Evolutionary conservation across 441 rosid genomes (phyloP).

Genomic region (Eruca vesicaria): DNA sequence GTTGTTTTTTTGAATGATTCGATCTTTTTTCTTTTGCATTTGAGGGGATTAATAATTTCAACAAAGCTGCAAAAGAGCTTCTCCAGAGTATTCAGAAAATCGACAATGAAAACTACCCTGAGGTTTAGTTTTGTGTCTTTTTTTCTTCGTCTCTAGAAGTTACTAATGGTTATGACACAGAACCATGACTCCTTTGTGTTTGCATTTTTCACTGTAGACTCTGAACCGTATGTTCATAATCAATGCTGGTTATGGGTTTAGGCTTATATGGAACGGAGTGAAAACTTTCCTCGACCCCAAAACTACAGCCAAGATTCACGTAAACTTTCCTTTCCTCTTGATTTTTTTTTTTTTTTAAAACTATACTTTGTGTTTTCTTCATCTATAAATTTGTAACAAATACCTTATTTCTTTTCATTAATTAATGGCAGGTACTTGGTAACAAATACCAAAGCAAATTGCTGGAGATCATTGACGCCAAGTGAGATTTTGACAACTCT

Average conservation of each 20-base stretch:
- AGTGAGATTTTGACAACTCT: conserved; percentile 43
- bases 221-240: conserved; percentile 96
- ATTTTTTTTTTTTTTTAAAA: neutral
- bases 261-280: conserved; percentile 83
- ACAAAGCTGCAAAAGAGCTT: conserved; percentile 90
- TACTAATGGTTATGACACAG: conserved; percentile 9
- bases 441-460: conserved; percentile 87
- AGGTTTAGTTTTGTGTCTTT: conserved; percentile 41
- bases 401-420: neutral
- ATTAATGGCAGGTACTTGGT: conserved; percentile 59
- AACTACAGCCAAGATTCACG: conserved; percentile 91
- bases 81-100: conserved; percentile 72
- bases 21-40: neutral
- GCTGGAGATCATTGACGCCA: conserved; percentile 85
- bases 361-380: neutral
- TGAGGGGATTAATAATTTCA: conserved; percentile 75
- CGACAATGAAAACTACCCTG: conserved; percentile 93
- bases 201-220: conserved; percentile 51
- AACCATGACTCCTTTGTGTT: neutral
- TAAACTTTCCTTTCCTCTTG: neutral
- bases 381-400: neutral
- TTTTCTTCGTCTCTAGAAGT: neutral
- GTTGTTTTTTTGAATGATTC: neutral
- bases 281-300: conserved; percentile 95
- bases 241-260: conserved; percentile 97